phyloP scores from a whole-genome alignment of 306 rosid species.

The Comarum palustre region DNA sequence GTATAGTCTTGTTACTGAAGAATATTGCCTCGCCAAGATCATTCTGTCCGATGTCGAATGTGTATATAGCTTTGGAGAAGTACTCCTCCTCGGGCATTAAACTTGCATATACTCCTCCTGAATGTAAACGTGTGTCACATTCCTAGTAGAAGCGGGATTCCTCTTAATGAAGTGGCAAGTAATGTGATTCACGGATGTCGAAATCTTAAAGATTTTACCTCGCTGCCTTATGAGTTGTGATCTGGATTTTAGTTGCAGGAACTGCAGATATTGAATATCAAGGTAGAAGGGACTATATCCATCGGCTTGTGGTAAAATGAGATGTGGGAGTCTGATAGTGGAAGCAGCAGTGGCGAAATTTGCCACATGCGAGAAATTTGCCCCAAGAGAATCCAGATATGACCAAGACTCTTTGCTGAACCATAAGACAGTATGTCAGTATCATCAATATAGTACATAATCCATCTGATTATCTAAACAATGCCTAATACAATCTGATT shows the following conservation, averaged over 20 bases:
- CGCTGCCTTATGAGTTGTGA: slow-evolving; percentile 18
- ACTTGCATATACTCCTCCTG: slow-evolving; percentile 12
- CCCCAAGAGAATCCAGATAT: slow-evolving; percentile 40
- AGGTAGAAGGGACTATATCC: slow-evolving; percentile 45
- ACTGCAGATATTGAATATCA: slow-evolving; percentile 33
- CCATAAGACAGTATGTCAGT: background rate
- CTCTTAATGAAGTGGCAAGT: background rate
- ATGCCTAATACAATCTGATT: background rate
- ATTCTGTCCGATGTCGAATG: slow-evolving; percentile 50
- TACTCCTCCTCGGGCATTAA: slow-evolving; percentile 26
- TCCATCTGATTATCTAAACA: background rate
- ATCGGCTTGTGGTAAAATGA: slow-evolving; percentile 23
- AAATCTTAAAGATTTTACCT: slow-evolving; percentile 19
- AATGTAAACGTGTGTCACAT: background rate
- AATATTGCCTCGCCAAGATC: slow-evolving; percentile 29
- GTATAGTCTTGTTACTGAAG: slow-evolving; percentile 17
- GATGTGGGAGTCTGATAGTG: slow-evolving; percentile 32
- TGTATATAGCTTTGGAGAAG: slow-evolving; percentile 42
- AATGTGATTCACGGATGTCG: background rate
- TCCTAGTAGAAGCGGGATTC: background rate
- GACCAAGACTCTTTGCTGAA: slow-evolving; percentile 33
- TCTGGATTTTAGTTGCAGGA: slow-evolving; percentile 25
- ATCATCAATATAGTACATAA: background rate
- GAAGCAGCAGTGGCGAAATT: slow-evolving; percentile 42
- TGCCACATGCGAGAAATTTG: slow-evolving; percentile 38